Conservation (phyloP, 2,329 filamentous ascomycete species). For the Pseudogymnoascus sp. region DNA sequence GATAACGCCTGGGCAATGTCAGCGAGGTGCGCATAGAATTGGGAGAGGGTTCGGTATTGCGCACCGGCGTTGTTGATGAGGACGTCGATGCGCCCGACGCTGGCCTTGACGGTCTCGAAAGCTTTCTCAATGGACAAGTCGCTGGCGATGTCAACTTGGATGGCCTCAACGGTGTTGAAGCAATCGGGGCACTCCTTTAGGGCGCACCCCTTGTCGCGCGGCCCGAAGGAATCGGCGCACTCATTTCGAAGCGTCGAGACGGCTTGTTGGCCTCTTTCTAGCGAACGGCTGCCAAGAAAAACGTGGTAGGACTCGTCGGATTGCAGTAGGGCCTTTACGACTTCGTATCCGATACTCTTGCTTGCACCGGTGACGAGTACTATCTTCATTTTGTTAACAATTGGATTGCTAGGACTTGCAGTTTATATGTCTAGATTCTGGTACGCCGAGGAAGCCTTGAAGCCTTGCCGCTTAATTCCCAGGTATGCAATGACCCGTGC, state of each 20-base stretch:
- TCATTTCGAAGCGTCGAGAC: conserved; percentile 23
- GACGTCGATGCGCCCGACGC: conserved; percentile 15
- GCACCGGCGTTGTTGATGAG: conserved; percentile 21
- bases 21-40: not conserved
- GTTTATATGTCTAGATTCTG: too few species aligned
- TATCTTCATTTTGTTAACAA: conserved; percentile 13
- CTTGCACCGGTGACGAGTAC: conserved; percentile 36
- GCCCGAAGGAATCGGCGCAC: too few species aligned
- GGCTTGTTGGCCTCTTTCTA: conserved; percentile 29
- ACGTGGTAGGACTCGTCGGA: conserved; percentile 32
- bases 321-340: conserved; percentile 31
- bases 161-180: conserved; percentile 18
- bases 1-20: conserved; percentile 13
- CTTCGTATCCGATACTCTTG: conserved; percentile 35
- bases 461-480: too few species aligned
- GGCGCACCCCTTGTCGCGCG: too few species aligned
- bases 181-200: not conserved
- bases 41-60: conserved; percentile 11
- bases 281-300: conserved; percentile 31
- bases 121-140: conserved; percentile 20
- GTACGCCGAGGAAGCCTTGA: too few species aligned
- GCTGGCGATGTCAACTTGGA: conserved; percentile 19
- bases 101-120: conserved; percentile 14
- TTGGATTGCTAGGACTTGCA: too few species aligned
- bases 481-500: too few species aligned